phyloP scores from a whole-genome alignment of 148 eudicot genomes.

The Camellia lanceoleosa region DNA sequence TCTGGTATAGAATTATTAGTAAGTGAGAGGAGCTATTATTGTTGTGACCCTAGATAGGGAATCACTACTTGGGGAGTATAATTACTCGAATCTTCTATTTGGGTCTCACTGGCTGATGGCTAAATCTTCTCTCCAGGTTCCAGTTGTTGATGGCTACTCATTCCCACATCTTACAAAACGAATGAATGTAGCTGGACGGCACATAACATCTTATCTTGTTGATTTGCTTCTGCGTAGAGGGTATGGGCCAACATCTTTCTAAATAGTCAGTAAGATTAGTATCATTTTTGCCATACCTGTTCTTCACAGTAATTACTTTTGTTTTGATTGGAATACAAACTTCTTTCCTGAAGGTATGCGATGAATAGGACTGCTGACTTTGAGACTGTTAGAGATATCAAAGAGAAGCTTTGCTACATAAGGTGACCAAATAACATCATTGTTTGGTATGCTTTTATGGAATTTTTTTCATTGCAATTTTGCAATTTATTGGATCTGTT shows the following conservation, averaged over 20 bases:
- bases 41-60: conserved; percentile 2
- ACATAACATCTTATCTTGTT: conserved; percentile 92
- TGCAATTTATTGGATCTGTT: conserved; percentile 15
- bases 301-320: neutral
- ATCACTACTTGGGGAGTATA: neutral
- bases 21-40: neutral
- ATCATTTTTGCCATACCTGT: conserved; percentile 13
- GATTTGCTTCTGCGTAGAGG: conserved; percentile 96
- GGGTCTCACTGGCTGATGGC: conserved; percentile 78
- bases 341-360: conserved; percentile 65
- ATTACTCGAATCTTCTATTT: conserved; percentile 5
- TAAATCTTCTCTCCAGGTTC: conserved; percentile 59
- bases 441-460: neutral
- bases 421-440: conserved; percentile 47
- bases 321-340: conserved; percentile 10
- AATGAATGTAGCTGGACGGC: conserved; percentile 98
- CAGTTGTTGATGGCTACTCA: conserved; percentile 99
- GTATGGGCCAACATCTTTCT: conserved; percentile 43
- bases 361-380: conserved; percentile 94
- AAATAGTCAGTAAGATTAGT: conserved; percentile 17
- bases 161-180: conserved; percentile 98
- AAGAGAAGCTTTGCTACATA: conserved; percentile 95
- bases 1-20: neutral
- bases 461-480: conserved; percentile 6
- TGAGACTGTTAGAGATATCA: conserved; percentile 94